phyloP scores from a whole-genome alignment of 78 protist species.

The Dictyostelium firmibasis region DNA sequence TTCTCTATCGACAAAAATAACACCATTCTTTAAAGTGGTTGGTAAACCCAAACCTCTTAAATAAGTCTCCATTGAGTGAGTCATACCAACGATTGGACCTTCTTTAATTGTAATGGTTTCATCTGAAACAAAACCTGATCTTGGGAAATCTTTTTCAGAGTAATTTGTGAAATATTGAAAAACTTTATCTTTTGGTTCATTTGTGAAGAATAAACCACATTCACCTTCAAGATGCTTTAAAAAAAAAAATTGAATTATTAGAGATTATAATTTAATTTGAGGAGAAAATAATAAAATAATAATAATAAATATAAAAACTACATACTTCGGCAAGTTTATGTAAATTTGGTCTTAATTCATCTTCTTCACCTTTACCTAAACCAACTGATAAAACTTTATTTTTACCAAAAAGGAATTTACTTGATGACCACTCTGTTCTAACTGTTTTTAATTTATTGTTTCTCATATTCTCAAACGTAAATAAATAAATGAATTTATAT shows the following conservation, averaged over 20 bases:
- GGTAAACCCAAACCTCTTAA: constrained; percentile 65
- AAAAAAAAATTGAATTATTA: background rate
- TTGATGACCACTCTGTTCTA: constrained; percentile 40
- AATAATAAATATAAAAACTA: background rate
- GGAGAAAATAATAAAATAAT: background rate
- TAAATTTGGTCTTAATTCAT: constrained; percentile 70
- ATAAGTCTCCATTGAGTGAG: constrained; percentile 74
- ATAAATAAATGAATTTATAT: constrained; percentile 68
- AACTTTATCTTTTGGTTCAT: constrained; percentile 71
- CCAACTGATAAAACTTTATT: constrained; percentile 90
- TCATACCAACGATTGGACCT: constrained; percentile 74
- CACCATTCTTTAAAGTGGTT: constrained; percentile 68
- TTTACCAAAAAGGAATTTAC: constrained; percentile 92
- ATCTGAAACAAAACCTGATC: constrained; percentile 91
- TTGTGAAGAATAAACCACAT: constrained; percentile 92
- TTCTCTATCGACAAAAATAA: constrained; percentile 75
- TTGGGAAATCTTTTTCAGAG: constrained; percentile 87
- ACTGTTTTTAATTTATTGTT: constrained; percentile 85
- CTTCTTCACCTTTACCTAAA: constrained; percentile 82
- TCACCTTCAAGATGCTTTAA: constrained; percentile 69
- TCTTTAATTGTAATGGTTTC: constrained; percentile 36
- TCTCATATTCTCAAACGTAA: constrained; percentile 83
- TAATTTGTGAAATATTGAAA: constrained; percentile 57
- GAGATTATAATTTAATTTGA: too few species aligned
- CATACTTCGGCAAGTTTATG: constrained; percentile 44